Evolutionary conservation across 2,329 filamentous ascomycete genomes (phyloP), one percentile per base, ranked within the genome.

Genomic region (Stromatinia cepivora): DNA sequence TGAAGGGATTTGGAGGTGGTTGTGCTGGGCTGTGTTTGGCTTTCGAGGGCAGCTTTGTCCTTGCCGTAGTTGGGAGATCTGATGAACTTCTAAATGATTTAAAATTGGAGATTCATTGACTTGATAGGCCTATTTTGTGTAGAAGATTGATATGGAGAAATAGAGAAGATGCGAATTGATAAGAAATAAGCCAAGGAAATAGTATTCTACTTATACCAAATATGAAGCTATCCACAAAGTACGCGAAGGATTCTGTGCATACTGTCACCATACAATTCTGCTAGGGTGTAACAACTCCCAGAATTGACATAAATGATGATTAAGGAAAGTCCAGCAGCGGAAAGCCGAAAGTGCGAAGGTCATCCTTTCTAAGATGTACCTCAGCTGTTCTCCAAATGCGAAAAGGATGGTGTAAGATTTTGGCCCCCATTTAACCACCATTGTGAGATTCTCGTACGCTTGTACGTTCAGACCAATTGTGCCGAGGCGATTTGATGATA

Each of bases 311-410:
- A 7, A 57, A 57, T 25, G 34, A 57, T 57, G 22, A 25, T 25
- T 10, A 25, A 57, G 54, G 3, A 57, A 6, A 56, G 11, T 11
- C 2, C 34, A 20, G n/a, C 54, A 57, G 31, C 28, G 15, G 28
- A 52, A 63, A 63, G 59, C 45, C 45, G 45, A 52, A 63, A 52
- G 59, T 11, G 59, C 28, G 42, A 52, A 31, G 3, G 15, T 52
- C 9, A 9, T 15, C 28, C 22, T 52, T 7, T 15, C 6, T 31
- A 56, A 2, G 17, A 13, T 62, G 25, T 62, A 17, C 36, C 28
- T 15, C 59, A 50, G 59, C 39, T n/a, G 59, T 62, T 11, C 25
- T 2, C 15, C 25, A 56, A 34, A 22, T 56, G 22, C 53, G 2
- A 56, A 22, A 56, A 36, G 53, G 53, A 56, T 10, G 20, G 34